Evolutionary conservation across 352 stramenopile genomes (phyloP).

Genomic region (Aphanomyces invadans): DNA sequence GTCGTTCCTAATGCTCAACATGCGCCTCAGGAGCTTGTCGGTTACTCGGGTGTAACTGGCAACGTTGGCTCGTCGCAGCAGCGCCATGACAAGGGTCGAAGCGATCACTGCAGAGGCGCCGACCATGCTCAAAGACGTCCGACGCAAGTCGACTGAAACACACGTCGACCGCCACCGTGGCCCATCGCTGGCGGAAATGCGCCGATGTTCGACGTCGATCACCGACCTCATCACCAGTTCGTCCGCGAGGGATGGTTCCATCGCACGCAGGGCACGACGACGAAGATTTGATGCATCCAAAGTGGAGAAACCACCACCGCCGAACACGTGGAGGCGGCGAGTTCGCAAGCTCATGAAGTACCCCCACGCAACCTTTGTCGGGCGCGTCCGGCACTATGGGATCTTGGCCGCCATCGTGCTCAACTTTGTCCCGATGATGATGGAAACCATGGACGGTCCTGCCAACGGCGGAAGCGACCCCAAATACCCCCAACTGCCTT

Average conservation of each 20-base stretch:
- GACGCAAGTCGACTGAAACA: not conserved
- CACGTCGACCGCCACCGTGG: not conserved
- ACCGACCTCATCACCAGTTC: not conserved
- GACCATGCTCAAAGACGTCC: not conserved
- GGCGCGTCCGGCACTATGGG: constrained; percentile 3
- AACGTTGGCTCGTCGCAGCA: too few relatives aligned
- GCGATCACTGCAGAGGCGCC: not conserved
- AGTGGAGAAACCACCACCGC: not conserved
- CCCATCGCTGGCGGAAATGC: not conserved
- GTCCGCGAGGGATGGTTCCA: not conserved
- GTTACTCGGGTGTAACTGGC: too few relatives aligned
- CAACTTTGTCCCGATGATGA: constrained; percentile 22
- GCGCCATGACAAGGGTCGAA: not conserved
- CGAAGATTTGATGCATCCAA: not conserved
- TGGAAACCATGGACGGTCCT: constrained; percentile 34
- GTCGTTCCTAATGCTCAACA: too few relatives aligned
- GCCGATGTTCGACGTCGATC: not conserved
- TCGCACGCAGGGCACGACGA: not conserved
- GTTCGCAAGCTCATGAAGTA: constrained; percentile 1
- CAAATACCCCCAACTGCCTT: constrained; percentile 45
- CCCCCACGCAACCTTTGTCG: not conserved
- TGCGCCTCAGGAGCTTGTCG: too few relatives aligned
- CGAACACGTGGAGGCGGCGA: not conserved
- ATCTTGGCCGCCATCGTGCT: constrained; percentile 16
- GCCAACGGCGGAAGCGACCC: constrained; percentile 47